Base-by-base conservation (phyloP, 768 basidiomycete genomes). In the Mrakia hoshinonis region DNA sequence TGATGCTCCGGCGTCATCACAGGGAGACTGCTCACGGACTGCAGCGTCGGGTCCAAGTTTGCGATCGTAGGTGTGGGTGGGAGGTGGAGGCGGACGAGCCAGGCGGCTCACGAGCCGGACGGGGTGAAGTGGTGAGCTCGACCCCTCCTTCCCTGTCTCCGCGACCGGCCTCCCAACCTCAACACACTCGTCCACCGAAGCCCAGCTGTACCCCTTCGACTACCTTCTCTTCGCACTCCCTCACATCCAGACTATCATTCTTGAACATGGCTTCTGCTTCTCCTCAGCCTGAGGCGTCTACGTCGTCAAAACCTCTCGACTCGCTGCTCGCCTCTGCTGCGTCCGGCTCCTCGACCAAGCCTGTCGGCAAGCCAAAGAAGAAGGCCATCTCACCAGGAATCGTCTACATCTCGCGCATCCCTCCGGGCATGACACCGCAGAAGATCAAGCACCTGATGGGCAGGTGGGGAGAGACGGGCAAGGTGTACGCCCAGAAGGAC, bases 341-440 rank as follows among this genome's bases (percentile, higher is more conserved):
- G 4, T 24, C 63, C 48, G 47, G 47, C 49, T 47, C 47, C 49
- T 54, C 67, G 22, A 26, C 13, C 39, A 5, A n/a, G 24, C n/a
- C 67, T 18, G 38, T 47, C 20, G 46, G 58, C 20, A 66, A 72
- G 43, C 34, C 64, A 15, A 72, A 66, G 70, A 67, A 66, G 70
- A 69, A 61, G 18, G 20, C 51, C 31, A 54, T 64, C 43, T 48
- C 55, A 0, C 65, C 70, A 7, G 70, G 70, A n/a, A 72, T 72
- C 65, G 81, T 98, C 62, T 99, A 98, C 79, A 91, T 99, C 52
- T 96, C 93, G 20, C 85, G 96, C 39, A 89, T 98, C 76, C 96
- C 96, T 2, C 96, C 96, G 18, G 95, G 93, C 1, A 98, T 99
- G 96, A 91, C 89, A 26, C 96, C 96, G 36, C 84, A 90, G 12